Base-by-base conservation (phyloP, 768 basidiomycete species). In the Serendipita vermifera region DNA sequence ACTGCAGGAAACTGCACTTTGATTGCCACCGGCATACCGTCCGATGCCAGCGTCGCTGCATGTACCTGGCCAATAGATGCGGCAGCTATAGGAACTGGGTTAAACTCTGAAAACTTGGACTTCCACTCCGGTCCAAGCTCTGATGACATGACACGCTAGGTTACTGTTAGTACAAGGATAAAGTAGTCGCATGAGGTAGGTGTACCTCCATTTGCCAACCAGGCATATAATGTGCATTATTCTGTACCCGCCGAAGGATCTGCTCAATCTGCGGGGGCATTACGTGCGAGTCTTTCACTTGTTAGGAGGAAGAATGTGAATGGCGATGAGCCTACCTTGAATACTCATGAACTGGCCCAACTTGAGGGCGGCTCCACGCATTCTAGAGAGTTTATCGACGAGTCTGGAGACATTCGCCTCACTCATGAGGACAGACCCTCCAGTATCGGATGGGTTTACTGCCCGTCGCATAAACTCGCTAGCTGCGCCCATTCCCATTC, bases 51-150 rank as follows among this genome's bases (percentile, higher is more conserved):
- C 2, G 77, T 71, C 0, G 87, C 94, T 0, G 64, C 70, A 64
- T 99, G 94, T 1, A 98, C 94, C 67, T 99, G 94, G 0, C 96
- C 96, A 32, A 99, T 98, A 2, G 94, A 97, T 0, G 94, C 94
- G 0, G 92, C 87, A 1, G 93, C 93, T 62, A 96, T 90, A 0
- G 94, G 94, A 2, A 90, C 74, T 3, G 87, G 81, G 56, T 85
- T 79, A 67, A 98, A 96, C 0, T 77, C 73, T 1, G 70, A 62
- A 66, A 99, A 98, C 31, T 77, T 71, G 29, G 74, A 67, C 24
- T 71, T 67, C 92, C 93, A 97, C 24, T 81, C 73, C 0, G 77
- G 65, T 2, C 92, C 92, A 4, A 96, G 75, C 5, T 90, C 78
- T n/a, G 72, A 63, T 1, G 63, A 65, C 70, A 99, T 76, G 29